Percentiles rank a stretch among this genome's conserved stretches.
Evolutionary conservation across 2,329 filamentous ascomycete genomes (phyloP).

Genomic region (Penicillium verrucosum): DNA sequence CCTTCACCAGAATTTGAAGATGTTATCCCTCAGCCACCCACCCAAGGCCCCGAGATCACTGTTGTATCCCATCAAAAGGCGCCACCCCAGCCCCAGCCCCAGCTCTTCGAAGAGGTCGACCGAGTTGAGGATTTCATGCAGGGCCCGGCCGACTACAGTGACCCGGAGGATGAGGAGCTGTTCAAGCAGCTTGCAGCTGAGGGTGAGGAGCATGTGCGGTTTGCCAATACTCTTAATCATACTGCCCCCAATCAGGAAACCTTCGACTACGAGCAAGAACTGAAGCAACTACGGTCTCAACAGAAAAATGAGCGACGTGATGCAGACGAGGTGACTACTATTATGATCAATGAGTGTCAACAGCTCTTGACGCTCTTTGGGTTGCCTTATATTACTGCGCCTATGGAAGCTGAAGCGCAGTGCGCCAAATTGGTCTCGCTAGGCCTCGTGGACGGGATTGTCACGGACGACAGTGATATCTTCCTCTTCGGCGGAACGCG

Average conservation of each 20-base stretch:
- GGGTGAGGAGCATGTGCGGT: slow-evolving; percentile 89
- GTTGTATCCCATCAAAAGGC: slow-evolving; percentile 25
- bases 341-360: slow-evolving; percentile 95
- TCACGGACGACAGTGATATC: slow-evolving; percentile 94
- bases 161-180: slow-evolving; percentile 88
- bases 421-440: slow-evolving; percentile 86
- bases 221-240: slow-evolving; percentile 81
- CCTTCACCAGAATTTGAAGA: slow-evolving; percentile 53
- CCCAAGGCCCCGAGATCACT: slow-evolving; percentile 10
- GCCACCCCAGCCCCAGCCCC: slow-evolving; percentile 4
- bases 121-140: slow-evolving; percentile 31
- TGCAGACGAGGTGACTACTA: slow-evolving; percentile 92
- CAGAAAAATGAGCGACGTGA: slow-evolving; percentile 95
- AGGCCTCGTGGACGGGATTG: slow-evolving; percentile 91
- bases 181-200: slow-evolving; percentile 82
- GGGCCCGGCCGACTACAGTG: slow-evolving; percentile 66
- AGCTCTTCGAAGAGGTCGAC: slow-evolving; percentile 6
- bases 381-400: slow-evolving; percentile 92
- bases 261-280: slow-evolving; percentile 79
- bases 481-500: slow-evolving; percentile 95
- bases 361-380: slow-evolving; percentile 86
- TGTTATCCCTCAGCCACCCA: slow-evolving; percentile 33
- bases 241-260: slow-evolving; percentile 67
- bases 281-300: slow-evolving; percentile 82
- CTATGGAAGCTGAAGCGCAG: slow-evolving; percentile 98